These are phyloP conservation scores for Teratosphaeria pseudoeucalypti DNA, from an alignment of 2,329 filamentous ascomycete species.

Conservation along the genomic window DNA sequence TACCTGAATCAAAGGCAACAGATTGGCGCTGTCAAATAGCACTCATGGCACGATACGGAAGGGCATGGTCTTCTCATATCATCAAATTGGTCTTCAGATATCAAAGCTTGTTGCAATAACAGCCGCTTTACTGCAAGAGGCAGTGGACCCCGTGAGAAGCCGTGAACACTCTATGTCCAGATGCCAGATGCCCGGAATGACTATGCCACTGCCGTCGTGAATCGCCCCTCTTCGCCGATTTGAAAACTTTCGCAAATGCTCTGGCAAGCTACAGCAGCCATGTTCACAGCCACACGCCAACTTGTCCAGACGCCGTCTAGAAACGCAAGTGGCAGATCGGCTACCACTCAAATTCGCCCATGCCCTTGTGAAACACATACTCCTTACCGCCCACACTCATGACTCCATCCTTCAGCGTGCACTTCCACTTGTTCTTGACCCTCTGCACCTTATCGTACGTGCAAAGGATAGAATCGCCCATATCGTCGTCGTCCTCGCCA, in stretches of 20 bases:
- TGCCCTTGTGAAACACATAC: slow-evolving; percentile 91
- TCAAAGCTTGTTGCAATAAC: background rate
- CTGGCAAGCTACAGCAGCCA: background rate
- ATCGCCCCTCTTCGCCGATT: background rate
- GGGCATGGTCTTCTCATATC: background rate
- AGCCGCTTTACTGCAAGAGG: background rate
- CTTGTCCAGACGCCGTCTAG: background rate
- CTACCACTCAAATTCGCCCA: slow-evolving; percentile 96
- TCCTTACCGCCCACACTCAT: slow-evolving; percentile 89
- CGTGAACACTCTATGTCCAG: background rate
- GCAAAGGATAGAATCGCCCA: slow-evolving; percentile 85
- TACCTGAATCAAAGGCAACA: background rate
- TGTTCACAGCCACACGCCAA: background rate
- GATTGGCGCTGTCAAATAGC: too few species aligned
- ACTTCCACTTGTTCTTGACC: slow-evolving; percentile 98
- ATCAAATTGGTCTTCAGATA: background rate
- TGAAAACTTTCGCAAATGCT: background rate
- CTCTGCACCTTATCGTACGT: slow-evolving; percentile 99
- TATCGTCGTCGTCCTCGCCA: slow-evolving; percentile 63
- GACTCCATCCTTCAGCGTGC: slow-evolving; percentile 91
- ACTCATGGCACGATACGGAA: background rate
- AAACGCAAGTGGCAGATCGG: slow-evolving; percentile 6
- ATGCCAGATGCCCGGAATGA: background rate
- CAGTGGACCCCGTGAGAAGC: background rate
- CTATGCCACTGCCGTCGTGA: background rate